These are phyloP conservation scores for Asterochloris sp. DNA, from an alignment of 139 green algal genomes.

Conservation along the genomic window DNA sequence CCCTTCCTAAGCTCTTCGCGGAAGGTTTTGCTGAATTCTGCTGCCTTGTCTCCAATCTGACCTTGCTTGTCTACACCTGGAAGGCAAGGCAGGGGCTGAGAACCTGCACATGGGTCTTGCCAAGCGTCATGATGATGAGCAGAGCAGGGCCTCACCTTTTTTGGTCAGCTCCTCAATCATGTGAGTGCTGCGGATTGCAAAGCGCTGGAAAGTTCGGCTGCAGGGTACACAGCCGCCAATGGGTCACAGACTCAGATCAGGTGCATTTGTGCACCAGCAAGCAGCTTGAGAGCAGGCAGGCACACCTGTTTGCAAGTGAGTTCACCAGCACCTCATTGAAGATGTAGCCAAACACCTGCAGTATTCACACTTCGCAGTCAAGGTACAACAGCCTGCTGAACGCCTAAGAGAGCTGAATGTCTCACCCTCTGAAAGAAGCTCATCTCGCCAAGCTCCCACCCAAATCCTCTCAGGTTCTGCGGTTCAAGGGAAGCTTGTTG, in stretches of 20 bases:
- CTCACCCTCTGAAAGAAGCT: too few relatives aligned
- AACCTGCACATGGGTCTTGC: neutral
- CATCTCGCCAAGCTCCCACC: too few relatives aligned
- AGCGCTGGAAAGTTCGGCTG: slow-evolving; percentile 65
- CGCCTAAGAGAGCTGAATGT: too few relatives aligned
- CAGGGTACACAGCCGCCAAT: neutral
- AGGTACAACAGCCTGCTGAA: too few relatives aligned
- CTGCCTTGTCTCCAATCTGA: slow-evolving; percentile 23
- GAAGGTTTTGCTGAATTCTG: slow-evolving; percentile 40
- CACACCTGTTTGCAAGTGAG: slow-evolving; percentile 54
- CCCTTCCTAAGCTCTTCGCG: slow-evolving; percentile 34
- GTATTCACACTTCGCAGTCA: too few relatives aligned
- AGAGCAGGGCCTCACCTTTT: slow-evolving; percentile 35
- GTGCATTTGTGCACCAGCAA: neutral
- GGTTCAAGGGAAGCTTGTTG: too few relatives aligned
- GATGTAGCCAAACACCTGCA: slow-evolving; percentile 54
- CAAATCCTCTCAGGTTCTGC: too few relatives aligned
- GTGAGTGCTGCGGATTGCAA: slow-evolving; percentile 56
- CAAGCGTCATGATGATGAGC: neutral
- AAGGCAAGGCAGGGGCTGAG: neutral
- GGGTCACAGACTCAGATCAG: neutral
- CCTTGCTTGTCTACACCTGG: slow-evolving; percentile 24
- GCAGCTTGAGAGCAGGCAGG: neutral
- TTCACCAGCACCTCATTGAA: slow-evolving; percentile 70
- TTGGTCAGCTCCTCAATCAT: slow-evolving; percentile 42